Evolutionary conservation across 2,329 filamentous ascomycete genomes (phyloP).

Genomic region (Aspergillus nomiae): DNA sequence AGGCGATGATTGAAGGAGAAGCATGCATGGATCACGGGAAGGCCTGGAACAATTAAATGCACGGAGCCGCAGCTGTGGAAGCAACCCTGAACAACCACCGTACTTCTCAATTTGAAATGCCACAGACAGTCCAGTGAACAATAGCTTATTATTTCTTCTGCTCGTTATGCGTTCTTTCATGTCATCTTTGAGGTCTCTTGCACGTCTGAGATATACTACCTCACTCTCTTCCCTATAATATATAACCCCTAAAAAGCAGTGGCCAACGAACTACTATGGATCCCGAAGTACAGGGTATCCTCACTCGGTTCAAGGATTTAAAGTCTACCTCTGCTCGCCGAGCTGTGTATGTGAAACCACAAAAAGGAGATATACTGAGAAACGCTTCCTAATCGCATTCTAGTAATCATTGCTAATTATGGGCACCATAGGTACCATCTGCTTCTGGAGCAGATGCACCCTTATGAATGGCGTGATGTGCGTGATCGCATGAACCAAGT

Average conservation of each 20-base stretch:
- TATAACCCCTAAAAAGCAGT: neutral
- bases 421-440: conserved; percentile 25
- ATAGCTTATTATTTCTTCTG: neutral
- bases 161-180: neutral
- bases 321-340: conserved; percentile 5
- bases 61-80: conserved; percentile 3
- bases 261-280: conserved; percentile 1
- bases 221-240: neutral
- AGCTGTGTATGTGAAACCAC: conserved; percentile 6
- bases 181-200: neutral
- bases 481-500: conserved; percentile 20
- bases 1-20: conserved; percentile 7
- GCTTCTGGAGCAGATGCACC: conserved; percentile 29
- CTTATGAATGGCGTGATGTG: conserved; percentile 36
- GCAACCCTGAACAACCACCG: neutral
- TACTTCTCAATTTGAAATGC: neutral
- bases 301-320: conserved; percentile 7
- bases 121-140: neutral
- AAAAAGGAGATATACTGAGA: neutral
- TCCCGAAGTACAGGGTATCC: conserved; percentile 1
- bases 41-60: conserved; percentile 10
- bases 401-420: neutral
- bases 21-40: conserved; percentile 17
- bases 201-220: neutral
- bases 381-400: neutral